Base-by-base conservation (phyloP, 2,329 filamentous ascomycete species). In the Curvularia verruculosa region DNA sequence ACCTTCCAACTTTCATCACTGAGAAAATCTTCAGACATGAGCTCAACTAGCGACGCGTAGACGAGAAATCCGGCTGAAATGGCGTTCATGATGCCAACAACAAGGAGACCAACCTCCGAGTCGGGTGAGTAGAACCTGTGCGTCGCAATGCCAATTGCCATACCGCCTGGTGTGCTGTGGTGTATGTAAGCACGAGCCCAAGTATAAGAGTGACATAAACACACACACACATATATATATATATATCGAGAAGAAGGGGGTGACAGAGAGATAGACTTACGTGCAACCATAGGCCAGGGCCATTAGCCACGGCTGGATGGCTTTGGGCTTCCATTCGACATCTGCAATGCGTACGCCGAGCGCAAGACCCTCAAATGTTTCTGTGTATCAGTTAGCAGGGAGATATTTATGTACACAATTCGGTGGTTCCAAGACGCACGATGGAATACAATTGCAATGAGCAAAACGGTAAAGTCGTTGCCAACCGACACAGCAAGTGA, bases 31-130 rank as follows among this genome's bases (percentile, higher is more conserved):
- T 96, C 91, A 0, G 91, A 89, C 45, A 96, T 81, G 19, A 96
- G 81, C 77, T 96, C 91, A 3, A 96, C 92, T 41, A 96, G 79
- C 0, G 90, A 91, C 0, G 92, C 91, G 72, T 94, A 96, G 3
- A 96, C 80, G 26, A 96, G 77, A 49, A 96, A 80, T 0, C 92
- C 92, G 49, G 89, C 88, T 9, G 89, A 92, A 49, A 96, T 89
- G 37, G 90, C 91, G 69, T 96, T 96, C 83, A 94, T 95, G 71
- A 93, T 86, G 7, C 92, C 92, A 5, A 96, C 91, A 78, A 94
- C 89, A 24, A 96, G 79, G 46, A 96, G 77, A 0, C 92, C 91
- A 0, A 87, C 85, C 70, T 91, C 84, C 67, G 89, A 91, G 66
- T 85, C 83, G 1, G 92, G 91, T 63, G 92, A 90, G 75, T 96